A percentile compares a stretch with the other conserved stretches of the same genome.
Evolutionary conservation across 768 basidiomycete species (phyloP).

Genomic region (Lactifluus echinatus): DNA sequence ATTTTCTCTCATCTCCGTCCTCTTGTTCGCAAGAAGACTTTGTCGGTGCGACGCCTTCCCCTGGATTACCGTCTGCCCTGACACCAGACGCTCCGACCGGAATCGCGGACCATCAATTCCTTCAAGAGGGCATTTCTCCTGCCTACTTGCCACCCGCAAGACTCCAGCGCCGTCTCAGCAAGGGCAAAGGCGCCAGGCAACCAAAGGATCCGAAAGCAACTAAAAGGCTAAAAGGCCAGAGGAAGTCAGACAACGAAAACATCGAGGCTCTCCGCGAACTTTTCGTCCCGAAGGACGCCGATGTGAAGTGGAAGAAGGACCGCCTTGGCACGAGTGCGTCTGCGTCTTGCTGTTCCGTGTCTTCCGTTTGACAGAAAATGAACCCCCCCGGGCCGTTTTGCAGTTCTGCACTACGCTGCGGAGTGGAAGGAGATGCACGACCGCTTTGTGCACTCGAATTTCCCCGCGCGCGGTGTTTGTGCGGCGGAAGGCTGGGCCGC

Average conservation of each 20-base stretch:
- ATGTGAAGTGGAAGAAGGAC: slow-evolving; percentile 8
- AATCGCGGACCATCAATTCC: not conserved
- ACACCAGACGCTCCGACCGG: not conserved
- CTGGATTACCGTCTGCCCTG: not conserved
- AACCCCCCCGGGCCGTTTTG: too few species aligned
- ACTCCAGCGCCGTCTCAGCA: not conserved
- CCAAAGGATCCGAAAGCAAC: slow-evolving; percentile 7
- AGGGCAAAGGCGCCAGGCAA: not conserved
- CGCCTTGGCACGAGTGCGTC: slow-evolving; percentile 7
- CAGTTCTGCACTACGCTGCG: not conserved
- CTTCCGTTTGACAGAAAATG: not conserved
- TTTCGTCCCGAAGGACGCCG: slow-evolving; percentile 1
- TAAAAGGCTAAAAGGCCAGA: slow-evolving; percentile 1
- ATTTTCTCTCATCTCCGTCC: not conserved
- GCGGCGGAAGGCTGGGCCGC: too few species aligned
- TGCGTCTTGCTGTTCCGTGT: too few species aligned
- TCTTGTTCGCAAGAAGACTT: not conserved
- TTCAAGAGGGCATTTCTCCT: not conserved
- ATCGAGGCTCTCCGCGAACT: not conserved
- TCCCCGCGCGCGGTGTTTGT: not conserved
- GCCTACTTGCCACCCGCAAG: not conserved
- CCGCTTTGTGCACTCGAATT: not conserved
- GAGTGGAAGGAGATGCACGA: not conserved
- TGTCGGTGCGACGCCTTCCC: not conserved
- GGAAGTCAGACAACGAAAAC: not conserved